Base-by-base conservation (phyloP, 352 stramenopile genomes). In the Nothophytophthora sp. region DNA sequence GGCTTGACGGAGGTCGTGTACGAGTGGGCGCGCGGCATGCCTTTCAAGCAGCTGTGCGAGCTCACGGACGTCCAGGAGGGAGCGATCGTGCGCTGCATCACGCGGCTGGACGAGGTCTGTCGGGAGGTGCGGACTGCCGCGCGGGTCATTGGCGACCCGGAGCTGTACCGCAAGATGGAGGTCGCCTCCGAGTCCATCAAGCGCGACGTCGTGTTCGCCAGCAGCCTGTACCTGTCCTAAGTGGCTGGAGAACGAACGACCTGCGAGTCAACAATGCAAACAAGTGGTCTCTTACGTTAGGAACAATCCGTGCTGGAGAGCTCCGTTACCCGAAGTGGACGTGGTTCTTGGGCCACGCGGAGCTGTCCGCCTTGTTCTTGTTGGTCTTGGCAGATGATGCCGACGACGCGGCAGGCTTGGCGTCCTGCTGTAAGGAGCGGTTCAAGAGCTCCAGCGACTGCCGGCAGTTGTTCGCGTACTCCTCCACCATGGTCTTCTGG, bases 121-220 rank as follows among this genome's bases (percentile, higher is more conserved):
- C 80, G 96, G 42, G 97, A 99, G 84, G 94, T 99, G 15, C 74
- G 95, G 54, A 99, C 98, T 58, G 96, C 95, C 38, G 95, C 96
- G 39, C 81, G 95, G 20, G 91, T 91, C 15, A 93, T 90, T 28
- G 97, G 97, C 16, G 97, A 99, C 56, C 94, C 95, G 12, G 92
- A 90, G 1, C 75, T 99, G 5, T 98, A 97, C 57, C 73, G 88
- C 37, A 99, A 99, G 70, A 98, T 99, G 93, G 97, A 99, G 69
- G 89, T 95, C 33, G 96, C 96, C 3, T 98, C 90, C 37, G 84
- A 97, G 57, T 77, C 90, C 3, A 99, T 99, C 59, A 99, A 99
- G 63, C 79, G 97, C 29, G 97, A 99, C 63, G 98, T 99, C 43
- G 93, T 99, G 11, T 99, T 99, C 74, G 93, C 94, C 11, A 96